These are phyloP conservation scores for Colletotrichum sp. DNA, from an alignment of 2,329 filamentous ascomycete species.

Conservation along the genomic window DNA sequence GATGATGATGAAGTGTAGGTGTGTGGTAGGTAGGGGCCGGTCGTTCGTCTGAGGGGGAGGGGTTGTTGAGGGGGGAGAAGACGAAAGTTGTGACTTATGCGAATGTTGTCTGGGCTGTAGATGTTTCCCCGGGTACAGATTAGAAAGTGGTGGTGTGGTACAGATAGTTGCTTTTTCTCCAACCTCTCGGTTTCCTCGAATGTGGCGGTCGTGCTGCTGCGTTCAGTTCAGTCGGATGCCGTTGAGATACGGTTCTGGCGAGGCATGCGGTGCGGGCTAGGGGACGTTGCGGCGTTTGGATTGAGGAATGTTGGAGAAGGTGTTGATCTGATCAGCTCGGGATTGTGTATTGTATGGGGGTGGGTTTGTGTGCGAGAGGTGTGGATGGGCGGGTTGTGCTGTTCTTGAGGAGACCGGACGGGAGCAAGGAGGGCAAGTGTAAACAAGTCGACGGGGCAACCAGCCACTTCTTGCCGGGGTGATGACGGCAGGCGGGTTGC, in stretches of 20 bases:
- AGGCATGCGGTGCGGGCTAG: not conserved
- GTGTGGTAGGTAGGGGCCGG: not conserved
- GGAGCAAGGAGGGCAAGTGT: slow-evolving; percentile 23
- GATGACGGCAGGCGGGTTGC: slow-evolving; percentile 20
- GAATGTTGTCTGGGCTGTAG: slow-evolving; percentile 7
- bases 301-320: slow-evolving; percentile 18
- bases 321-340: slow-evolving; percentile 3
- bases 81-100: slow-evolving; percentile 16
- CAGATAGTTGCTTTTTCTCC: not conserved
- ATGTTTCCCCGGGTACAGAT: not conserved
- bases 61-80: slow-evolving; percentile 8
- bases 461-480: slow-evolving; percentile 23
- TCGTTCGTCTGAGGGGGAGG: not conserved
- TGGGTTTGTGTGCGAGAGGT: slow-evolving; percentile 18
- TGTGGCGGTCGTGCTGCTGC: not conserved
- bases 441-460: slow-evolving; percentile 31
- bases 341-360: slow-evolving; percentile 18
- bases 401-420: slow-evolving; percentile 21
- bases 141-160: not conserved
- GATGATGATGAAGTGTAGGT: not conserved
- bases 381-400: slow-evolving; percentile 23
- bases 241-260: slow-evolving; percentile 4
- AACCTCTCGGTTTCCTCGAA: not conserved
- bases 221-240: slow-evolving; percentile 8
- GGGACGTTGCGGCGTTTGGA: slow-evolving; percentile 10